Evolutionary conservation across 331 rosid genomes (phyloP), one percentile per base, ranked within the genome.

Genomic region (Malus hybrid): DNA sequence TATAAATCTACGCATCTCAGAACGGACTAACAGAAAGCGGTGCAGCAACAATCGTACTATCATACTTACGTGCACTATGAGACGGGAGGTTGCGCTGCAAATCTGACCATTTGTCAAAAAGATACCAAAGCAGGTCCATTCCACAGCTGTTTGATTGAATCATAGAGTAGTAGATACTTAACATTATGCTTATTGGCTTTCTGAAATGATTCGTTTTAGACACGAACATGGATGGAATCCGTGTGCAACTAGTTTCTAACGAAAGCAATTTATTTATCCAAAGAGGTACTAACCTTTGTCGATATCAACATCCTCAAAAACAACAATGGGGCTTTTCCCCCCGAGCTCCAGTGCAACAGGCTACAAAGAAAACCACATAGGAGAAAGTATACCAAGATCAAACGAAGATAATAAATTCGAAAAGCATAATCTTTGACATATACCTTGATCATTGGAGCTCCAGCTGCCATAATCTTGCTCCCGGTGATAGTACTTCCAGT

Each of bases 61-160:
- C 4, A 68, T 71, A 86, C 93, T 80, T 87, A 91, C 98, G 48
- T 93, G 97, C 70, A 93, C 83, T 68, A 93, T 79, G 79, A 93
- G 92, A 64, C 98, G 96, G 69, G 98, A 91, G 61, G 98, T 93
- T 76, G 98, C 96, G 79, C 96, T 89, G 83, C 98, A 93, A 63
- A 91, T 93, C 89, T 93, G 98, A 84, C 98, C 98, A 86, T 91
- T 91, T 52, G 97, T 88, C 97, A 93, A 89, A 86, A 89, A 93
- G 85, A 93, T 89, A 55, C 98, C 98, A 80, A 89, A 93, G 73
- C 67, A 50, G 33, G 96, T 77, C 98, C 98, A 93, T 85, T 91
- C 98, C 68, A 82, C 98, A 88, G 98, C 98, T 93, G 85, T 72
- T 79, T 5, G 3, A 62, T 28, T 75, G 79, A 85, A 79, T 77